These are phyloP conservation scores for Aspergillus biplanus DNA, from an alignment of 495 filamentous ascomycete genomes.

Conservation along the genomic window DNA sequence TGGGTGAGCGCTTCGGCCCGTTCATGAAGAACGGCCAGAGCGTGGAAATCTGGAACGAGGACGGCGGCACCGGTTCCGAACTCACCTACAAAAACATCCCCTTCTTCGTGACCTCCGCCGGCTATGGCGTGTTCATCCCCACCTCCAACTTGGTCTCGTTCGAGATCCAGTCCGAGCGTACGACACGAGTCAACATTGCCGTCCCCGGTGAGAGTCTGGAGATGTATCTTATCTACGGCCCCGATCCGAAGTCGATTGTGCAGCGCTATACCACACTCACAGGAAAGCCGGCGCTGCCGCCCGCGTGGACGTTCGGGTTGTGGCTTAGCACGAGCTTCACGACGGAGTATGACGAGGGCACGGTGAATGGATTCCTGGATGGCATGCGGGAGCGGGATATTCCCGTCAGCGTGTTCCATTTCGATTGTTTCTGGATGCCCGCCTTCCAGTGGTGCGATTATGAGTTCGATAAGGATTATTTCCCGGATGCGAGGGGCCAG, in stretches of 20 bases:
- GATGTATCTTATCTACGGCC: slow-evolving; percentile 21
- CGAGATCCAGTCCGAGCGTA: slow-evolving; percentile 19
- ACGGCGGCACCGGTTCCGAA: slow-evolving; percentile 19
- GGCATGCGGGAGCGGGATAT: slow-evolving; percentile 19
- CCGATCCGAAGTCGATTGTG: slow-evolving; percentile 17
- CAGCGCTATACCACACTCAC: slow-evolving; percentile 17
- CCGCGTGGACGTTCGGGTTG: slow-evolving; percentile 17
- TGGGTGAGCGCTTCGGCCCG: slow-evolving; percentile 20
- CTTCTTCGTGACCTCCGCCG: slow-evolving; percentile 19
- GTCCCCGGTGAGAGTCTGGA: slow-evolving; percentile 16
- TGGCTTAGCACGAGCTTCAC: slow-evolving; percentile 22
- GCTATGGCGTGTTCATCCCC: slow-evolving; percentile 20
- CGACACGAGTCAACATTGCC: slow-evolving; percentile 19
- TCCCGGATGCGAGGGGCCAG: slow-evolving; percentile 18
- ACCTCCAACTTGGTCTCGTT: slow-evolving; percentile 18
- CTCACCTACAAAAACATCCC: slow-evolving; percentile 23
- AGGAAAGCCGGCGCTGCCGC: slow-evolving; percentile 15
- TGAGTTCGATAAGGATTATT: slow-evolving; percentile 22
- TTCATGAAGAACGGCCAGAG: slow-evolving; percentile 21
- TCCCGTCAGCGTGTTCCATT: slow-evolving; percentile 22
- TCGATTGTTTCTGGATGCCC: slow-evolving; percentile 23
- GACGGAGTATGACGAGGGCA: slow-evolving; percentile 21
- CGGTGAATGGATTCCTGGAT: slow-evolving; percentile 15
- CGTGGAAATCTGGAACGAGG: slow-evolving; percentile 21
- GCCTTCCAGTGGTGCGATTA: slow-evolving; percentile 20